These are phyloP conservation scores for Candolleomyces eurysporus DNA, from an alignment of 768 basidiomycete genomes.

Conservation along the genomic window DNA sequence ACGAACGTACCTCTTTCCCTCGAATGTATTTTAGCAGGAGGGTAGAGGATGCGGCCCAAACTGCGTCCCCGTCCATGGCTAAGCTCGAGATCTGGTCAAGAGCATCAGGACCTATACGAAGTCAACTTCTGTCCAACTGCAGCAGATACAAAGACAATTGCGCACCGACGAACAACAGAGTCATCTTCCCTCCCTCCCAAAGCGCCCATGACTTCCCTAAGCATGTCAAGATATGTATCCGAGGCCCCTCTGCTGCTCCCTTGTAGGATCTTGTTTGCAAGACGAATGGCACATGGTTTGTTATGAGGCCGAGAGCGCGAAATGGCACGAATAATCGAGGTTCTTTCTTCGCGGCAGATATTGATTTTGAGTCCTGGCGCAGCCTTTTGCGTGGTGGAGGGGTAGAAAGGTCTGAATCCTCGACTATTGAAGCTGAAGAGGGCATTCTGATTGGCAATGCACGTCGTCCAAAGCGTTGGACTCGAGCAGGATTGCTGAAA, in stretches of 20 bases:
- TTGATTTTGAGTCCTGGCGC: slow-evolving; percentile 31
- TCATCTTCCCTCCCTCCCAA: slow-evolving; percentile 96
- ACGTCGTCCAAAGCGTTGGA: too few relatives aligned
- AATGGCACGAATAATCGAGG: slow-evolving; percentile 85
- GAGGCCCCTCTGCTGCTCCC: slow-evolving; percentile 80
- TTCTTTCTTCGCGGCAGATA: slow-evolving; percentile 26
- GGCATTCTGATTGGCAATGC: background rate
- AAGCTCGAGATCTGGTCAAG: slow-evolving; percentile 71
- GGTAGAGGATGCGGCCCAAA: slow-evolving; percentile 76
- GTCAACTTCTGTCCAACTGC: slow-evolving; percentile 3
- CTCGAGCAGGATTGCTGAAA: background rate
- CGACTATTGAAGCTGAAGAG: background rate
- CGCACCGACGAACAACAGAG: slow-evolving; percentile 89
- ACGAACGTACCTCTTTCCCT: slow-evolving; percentile 73
- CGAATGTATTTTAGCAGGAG: slow-evolving; percentile 76
- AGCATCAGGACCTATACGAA: slow-evolving; percentile 74
- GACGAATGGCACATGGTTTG: slow-evolving; percentile 87
- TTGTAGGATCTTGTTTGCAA: slow-evolving; percentile 84
- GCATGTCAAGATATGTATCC: slow-evolving; percentile 82
- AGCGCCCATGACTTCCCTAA: slow-evolving; percentile 89
- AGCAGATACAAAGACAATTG: slow-evolving; percentile 16
- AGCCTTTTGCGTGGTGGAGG: slow-evolving; percentile 53
- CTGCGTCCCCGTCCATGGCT: slow-evolving; percentile 79
- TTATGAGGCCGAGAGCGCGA: slow-evolving; percentile 90
- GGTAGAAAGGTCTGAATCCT: slow-evolving; percentile 16